Evolutionary conservation across 2,329 filamentous ascomycete genomes (phyloP).

Genomic region (Penicillium sp.): DNA sequence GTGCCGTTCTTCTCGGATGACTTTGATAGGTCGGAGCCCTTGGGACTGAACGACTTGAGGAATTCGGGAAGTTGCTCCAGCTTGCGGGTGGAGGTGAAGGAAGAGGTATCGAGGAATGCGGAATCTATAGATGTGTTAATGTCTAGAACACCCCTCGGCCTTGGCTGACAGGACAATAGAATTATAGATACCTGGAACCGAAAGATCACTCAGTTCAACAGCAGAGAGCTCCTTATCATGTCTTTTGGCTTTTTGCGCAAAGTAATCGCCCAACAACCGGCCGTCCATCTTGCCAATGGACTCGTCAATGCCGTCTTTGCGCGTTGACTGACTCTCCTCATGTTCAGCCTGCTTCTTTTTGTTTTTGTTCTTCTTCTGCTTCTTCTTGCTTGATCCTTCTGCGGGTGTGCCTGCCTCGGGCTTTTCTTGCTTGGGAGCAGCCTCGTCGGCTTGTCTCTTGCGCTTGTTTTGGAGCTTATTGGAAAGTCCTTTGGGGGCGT

Average conservation of each 20-base stretch:
- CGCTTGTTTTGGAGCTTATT: constrained; percentile 43
- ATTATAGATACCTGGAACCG: constrained; percentile 65
- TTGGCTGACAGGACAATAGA: not conserved
- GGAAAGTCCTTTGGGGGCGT: constrained; percentile 29
- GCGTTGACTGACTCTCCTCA: constrained; percentile 30
- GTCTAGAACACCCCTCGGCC: not conserved
- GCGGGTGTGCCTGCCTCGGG: constrained; percentile 21
- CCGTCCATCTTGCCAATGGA: constrained; percentile 81
- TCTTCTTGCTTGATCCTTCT: constrained; percentile 36
- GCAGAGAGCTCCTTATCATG: constrained; percentile 79
- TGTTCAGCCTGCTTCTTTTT: constrained; percentile 29
- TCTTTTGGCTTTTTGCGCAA: constrained; percentile 73
- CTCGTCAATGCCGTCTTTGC: constrained; percentile 73
- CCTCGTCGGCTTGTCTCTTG: constrained; percentile 39
- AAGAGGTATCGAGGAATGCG: constrained; percentile 76
- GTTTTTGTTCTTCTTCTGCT: constrained; percentile 31
- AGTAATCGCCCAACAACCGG: constrained; percentile 77
- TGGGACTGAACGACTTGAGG: constrained; percentile 61
- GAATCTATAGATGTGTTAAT: constrained; percentile 53
- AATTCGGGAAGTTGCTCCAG: constrained; percentile 76
- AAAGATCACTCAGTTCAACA: constrained; percentile 80
- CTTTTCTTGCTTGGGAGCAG: constrained; percentile 21
- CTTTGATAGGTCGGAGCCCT: constrained; percentile 60
- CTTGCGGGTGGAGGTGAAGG: constrained; percentile 65
- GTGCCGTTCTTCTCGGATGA: constrained; percentile 68